A percentile compares a stretch with the other conserved stretches of the same genome.
Conservation (phyloP, 345 rosid genomes). For the Dipteronia sinensis region DNA sequence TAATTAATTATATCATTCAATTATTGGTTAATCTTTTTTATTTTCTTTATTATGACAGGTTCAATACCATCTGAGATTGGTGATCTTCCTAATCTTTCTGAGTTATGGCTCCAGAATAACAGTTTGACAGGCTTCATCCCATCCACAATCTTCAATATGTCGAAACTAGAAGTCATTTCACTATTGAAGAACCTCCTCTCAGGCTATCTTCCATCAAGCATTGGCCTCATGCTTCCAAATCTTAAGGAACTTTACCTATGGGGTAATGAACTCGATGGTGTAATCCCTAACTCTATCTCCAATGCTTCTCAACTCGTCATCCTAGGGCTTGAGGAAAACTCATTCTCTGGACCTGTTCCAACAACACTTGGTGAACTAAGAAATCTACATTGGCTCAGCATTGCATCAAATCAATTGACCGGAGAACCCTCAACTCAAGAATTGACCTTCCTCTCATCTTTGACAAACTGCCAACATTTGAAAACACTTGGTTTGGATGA, state of each 20-base stretch:
- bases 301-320: background rate
- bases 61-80: slow-evolving; percentile 23
- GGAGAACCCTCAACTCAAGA: background rate
- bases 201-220: background rate
- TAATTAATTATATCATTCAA: too few species aligned
- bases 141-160: too few species aligned
- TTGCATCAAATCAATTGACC: background rate
- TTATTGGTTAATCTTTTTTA: too few species aligned
- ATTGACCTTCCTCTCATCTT: background rate
- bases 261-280: background rate
- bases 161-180: background rate
- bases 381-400: background rate
- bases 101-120: background rate
- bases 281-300: background rate
- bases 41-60: slow-evolving; percentile 13
- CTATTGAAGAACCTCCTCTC: background rate
- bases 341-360: slow-evolving; percentile 8
- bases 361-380: slow-evolving; percentile 1
- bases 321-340: background rate
- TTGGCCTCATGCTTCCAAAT: background rate
- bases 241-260: background rate
- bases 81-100: background rate
- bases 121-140: background rate
- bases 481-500: background rate
- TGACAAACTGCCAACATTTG: slow-evolving; percentile 10